Percentiles rank a stretch among this genome's conserved stretches.
Evolutionary conservation across 306 rosid genomes (phyloP).

Genomic region (Abrus pulchellus): DNA sequence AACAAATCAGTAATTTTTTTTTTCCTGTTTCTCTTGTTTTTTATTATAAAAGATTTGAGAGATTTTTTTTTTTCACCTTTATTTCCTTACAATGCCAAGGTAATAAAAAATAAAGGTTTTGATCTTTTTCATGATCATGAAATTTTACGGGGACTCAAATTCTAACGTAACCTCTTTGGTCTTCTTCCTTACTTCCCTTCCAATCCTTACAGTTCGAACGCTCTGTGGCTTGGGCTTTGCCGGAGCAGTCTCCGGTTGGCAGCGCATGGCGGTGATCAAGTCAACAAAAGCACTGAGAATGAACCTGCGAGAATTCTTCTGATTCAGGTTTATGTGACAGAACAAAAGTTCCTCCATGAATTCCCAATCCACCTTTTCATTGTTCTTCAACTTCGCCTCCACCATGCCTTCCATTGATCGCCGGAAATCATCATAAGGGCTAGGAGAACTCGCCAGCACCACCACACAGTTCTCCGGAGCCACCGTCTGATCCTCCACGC

Average conservation of each 20-base stretch:
- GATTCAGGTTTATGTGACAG: conserved; percentile 66
- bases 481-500: not conserved
- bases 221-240: conserved; percentile 46
- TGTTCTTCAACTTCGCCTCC: conserved; percentile 54
- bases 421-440: conserved; percentile 68
- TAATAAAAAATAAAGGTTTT: too few species aligned
- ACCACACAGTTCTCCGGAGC: conserved; percentile 66
- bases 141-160: not conserved
- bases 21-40: too few species aligned
- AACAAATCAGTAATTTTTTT: too few species aligned
- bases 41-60: too few species aligned
- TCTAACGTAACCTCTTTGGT: conserved; percentile 25
- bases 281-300: conserved; percentile 80
- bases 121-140: too few species aligned
- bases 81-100: not conserved
- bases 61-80: not conserved
- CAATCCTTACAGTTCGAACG: conserved; percentile 49
- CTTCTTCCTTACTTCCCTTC: conserved; percentile 28
- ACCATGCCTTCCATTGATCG: conserved; percentile 72
- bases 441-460: conserved; percentile 61
- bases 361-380: conserved; percentile 74
- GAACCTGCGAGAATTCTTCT: conserved; percentile 68
- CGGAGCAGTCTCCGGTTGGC: conserved; percentile 4
- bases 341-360: conserved; percentile 86
- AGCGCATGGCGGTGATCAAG: conserved; percentile 60